Base-by-base conservation (phyloP, 805 yeast genomes). In the Candida ipomoeae region DNA sequence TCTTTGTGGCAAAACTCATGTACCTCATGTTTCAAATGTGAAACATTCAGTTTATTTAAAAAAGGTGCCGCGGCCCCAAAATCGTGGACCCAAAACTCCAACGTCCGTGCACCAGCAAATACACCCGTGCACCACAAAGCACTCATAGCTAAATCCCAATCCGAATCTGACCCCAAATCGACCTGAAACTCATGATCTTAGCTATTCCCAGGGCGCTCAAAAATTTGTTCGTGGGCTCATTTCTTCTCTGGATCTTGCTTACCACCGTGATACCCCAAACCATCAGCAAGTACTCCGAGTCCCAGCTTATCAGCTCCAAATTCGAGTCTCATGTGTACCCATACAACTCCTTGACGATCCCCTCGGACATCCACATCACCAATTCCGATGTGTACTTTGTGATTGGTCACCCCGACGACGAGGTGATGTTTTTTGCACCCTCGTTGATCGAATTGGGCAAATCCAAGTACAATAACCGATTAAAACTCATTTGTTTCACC, bases 341-440 rank as follows among this genome's bases (percentile, higher is more conserved):
- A 8, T 68, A 70, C 54, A 62, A 62, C 41, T 68, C 75, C n/a
- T 59, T 71, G 35, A 66, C 72, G 3, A 59, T 65, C 8, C 71
- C 72, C 6, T 59, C 69, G 20, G 65, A 69, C 6, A 54, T 62
- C 35, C 67, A 66, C 13, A 66, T 73, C 18, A 63, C 59, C 14
- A 63, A 72, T 51, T 61, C 66, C 37, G 61, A 68, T 2, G 70
- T 81, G 1, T 78, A 74, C 56, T 70, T 84, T 42, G 69, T 92
- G 11, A 84, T 90, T 38, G 97, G 96, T 0, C 99, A 94, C 67
- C 99, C 99, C 0, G 99, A 94, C 67, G 99, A 94, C 66, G 99
- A 94, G 68, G 91, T 89, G 46, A 94, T 94, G 99, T 94, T 94
- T 67, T 94, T 94, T 61, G 82, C 89, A 1, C 99, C 99, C 0